Conservation (phyloP, 2,329 filamentous ascomycete species). For the Sclerotiophoma versabilis region DNA sequence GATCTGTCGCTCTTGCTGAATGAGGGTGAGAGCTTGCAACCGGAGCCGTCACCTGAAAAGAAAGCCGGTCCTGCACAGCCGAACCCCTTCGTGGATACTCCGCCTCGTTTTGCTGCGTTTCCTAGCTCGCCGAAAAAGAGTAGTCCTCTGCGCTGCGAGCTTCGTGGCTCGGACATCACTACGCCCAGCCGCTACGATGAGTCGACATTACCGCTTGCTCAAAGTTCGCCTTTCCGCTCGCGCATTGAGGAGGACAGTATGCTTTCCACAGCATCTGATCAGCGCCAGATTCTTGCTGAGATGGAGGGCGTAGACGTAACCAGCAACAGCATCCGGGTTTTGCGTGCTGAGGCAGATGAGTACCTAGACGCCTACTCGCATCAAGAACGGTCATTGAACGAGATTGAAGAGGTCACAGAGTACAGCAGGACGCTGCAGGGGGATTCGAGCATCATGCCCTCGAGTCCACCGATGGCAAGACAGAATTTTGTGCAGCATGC, state of each 20-base stretch:
- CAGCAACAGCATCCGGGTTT: conserved; percentile 35
- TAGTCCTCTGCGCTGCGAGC: conserved; percentile 44
- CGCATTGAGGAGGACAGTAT: conserved; percentile 36
- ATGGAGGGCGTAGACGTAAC: conserved; percentile 38
- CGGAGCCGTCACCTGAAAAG: conserved; percentile 35
- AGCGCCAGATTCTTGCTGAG: conserved; percentile 40
- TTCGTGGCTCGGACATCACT: conserved; percentile 37
- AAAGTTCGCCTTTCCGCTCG: conserved; percentile 46
- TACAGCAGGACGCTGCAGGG: conserved; percentile 33
- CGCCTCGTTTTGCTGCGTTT: conserved; percentile 37
- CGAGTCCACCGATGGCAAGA: conserved; percentile 34
- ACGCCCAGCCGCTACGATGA: conserved; percentile 34
- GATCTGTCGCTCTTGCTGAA: conserved; percentile 43
- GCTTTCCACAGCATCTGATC: conserved; percentile 39
- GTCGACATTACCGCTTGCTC: conserved; percentile 37
- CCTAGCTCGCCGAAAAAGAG: conserved; percentile 42
- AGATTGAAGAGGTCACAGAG: conserved; percentile 47
- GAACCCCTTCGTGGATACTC: conserved; percentile 43
- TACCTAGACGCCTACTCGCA: conserved; percentile 44
- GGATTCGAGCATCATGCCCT: conserved; percentile 24
- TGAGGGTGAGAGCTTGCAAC: conserved; percentile 41
- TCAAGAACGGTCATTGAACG: conserved; percentile 41
- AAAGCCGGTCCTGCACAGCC: conserved; percentile 25
- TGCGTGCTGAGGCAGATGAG: conserved; percentile 44
- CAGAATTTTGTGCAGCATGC: conserved; percentile 26